Base-by-base conservation (phyloP, 2,329 filamentous ascomycete species). In the Cucurbitaria berberidis region DNA sequence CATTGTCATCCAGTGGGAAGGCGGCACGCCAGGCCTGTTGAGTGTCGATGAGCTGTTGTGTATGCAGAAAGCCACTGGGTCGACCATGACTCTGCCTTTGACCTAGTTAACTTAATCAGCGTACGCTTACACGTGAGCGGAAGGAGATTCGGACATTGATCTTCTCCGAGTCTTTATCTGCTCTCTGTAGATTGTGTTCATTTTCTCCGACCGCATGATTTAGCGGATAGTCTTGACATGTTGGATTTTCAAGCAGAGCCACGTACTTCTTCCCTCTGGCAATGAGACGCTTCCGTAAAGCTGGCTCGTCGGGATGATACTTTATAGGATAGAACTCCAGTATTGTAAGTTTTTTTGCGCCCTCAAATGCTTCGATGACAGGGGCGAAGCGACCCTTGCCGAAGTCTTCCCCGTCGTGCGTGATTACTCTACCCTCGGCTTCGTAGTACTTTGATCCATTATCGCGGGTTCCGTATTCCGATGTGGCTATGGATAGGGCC, bases 11-110 rank as follows among this genome's bases (percentile, higher is more conserved):
- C 30, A 35, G 18, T 45, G 30, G 19, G 7, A 16, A 8, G 29
- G 29, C 11, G 16, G 30, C 19, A 45, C 43, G 11, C 29, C 13
- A 9, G 43, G 43, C 16, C 5, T n/a, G 30, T 45, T 45, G 15
- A 45, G 27, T 3, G 35, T 19, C 18, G 43, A 45, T 15, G 29
- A 16, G 43, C 43, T 45, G 18, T 45, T 45, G 22, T 45, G 43
- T 16, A 45, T 16, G 19, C 36, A 35, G 30, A 45, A 45, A 15
- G 29, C n/a, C 29, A 35, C 29, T 22, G 43, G 43, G 21, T 45
- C 43, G 36, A 45, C 19, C 43, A 45, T 45, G 43, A 45, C 43
- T n/a, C 43, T 24, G 27, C 43, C 43, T 16, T 45, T 36, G 39
- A 41, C 24, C 39, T 41, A 11, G 9, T 3, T 27, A 27, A 15